Evolutionary conservation across 139 green algal genomes (phyloP), one percentile per base, ranked within the genome.

Genomic region (Coccomyxa sp.): DNA sequence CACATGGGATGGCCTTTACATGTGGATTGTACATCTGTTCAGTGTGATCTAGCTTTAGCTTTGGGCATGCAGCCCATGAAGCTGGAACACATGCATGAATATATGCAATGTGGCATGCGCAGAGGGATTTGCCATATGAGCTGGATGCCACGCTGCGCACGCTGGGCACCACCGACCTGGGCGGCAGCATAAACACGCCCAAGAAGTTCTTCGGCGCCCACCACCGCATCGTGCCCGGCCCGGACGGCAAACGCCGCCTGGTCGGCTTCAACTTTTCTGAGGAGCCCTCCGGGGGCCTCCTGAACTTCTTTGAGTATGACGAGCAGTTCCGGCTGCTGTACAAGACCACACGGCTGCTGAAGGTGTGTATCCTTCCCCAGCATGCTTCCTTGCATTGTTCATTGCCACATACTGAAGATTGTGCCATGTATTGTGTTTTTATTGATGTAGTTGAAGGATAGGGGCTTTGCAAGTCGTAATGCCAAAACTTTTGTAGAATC

Each of bases 281-380:
- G 83, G 58, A 58, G 13, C 57, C 77, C 30, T 13, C 32, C 13
- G n/a, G 60, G 38, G 88, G 83, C 23, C 57, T 58, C 0, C 67
- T 91, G 17, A 85, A 77, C 82, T 58, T 91, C 63, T 91, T 79
- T 58, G 88, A 91, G 79, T 91, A 87, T 30, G 81, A 90, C 38
- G 84, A 91, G 32, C 28, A 58, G 28, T 66, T 85, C 67, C 76
- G 60, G 10, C 27, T 58, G 12, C 51, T 84, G 7, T 45, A 67
- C 78, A 89, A 76, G 78, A 82, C 63, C 25, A 28, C 51, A 13
- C 13, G n/a, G 13, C 10, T 18, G 38, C 18, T 81, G 13, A 17
- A 30, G 23, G 77, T 66, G 21, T 1, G 18, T 71, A 11, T 25
- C 63, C 63, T 71, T 1, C 63, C 63, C 63, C 21, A 3, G 63